These are phyloP conservation scores for Plasmodium inui DNA, from an alignment of 169 alveolate species.

Conservation along the genomic window DNA sequence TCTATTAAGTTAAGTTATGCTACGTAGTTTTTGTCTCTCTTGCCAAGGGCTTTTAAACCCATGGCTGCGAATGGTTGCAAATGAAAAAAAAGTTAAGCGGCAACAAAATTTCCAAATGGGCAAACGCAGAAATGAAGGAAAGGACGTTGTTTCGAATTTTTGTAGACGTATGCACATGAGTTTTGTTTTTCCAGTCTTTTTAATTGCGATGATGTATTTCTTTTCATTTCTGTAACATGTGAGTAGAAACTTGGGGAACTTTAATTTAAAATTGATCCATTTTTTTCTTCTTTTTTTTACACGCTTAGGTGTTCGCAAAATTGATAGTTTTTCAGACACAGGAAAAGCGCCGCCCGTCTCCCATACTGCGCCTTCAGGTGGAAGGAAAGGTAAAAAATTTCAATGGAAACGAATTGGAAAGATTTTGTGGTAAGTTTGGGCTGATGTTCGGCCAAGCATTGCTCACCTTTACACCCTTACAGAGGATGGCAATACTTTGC, in stretches of 20 bases:
- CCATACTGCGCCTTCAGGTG: neutral
- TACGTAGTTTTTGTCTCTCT: neutral
- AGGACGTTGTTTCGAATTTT: neutral
- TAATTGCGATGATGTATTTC: neutral
- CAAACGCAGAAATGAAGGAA: neutral
- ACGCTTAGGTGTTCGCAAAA: neutral
- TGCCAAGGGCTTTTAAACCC: neutral
- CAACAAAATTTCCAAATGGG: neutral
- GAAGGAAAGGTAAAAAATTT: neutral
- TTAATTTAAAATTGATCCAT: slow-evolving; percentile 2
- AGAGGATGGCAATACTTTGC: neutral
- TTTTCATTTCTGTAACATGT: neutral
- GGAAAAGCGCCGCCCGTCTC: neutral
- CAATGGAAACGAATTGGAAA: neutral
- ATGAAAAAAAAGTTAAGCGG: neutral
- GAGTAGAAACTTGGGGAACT: neutral
- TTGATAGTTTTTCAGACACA: neutral
- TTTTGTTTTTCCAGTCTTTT: neutral
- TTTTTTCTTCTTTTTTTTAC: neutral
- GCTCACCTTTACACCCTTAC: neutral
- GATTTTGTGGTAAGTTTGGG: neutral
- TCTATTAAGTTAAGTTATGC: neutral
- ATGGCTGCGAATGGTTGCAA: neutral
- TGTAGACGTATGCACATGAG: neutral
- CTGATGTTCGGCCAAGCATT: neutral